phyloP scores from a whole-genome alignment of 495 filamentous ascomycete species.

The Penicillium odoratum region DNA sequence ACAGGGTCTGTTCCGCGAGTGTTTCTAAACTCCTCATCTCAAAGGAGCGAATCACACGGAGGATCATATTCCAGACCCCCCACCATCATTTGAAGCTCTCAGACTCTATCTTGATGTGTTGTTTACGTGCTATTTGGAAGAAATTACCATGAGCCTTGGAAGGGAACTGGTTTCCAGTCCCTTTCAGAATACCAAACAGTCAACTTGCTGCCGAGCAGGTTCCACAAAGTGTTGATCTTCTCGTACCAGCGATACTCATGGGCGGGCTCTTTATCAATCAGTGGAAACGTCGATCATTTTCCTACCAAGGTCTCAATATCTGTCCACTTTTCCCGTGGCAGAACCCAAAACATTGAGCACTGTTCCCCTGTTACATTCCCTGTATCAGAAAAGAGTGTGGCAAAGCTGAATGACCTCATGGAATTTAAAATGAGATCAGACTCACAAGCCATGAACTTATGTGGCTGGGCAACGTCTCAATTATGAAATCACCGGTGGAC shows the following conservation, averaged over 20 bases:
- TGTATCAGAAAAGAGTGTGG: conserved; percentile 3
- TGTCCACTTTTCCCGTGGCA: conserved; percentile 14
- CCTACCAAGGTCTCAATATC: neutral
- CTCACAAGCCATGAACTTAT: neutral
- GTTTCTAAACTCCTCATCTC: neutral
- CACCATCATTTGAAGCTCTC: neutral
- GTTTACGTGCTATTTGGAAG: neutral
- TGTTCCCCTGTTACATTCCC: conserved; percentile 15
- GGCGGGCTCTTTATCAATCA: conserved; percentile 26
- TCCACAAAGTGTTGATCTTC: conserved; percentile 16
- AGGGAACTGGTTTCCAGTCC: neutral
- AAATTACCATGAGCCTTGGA: neutral
- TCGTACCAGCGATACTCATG: conserved; percentile 5
- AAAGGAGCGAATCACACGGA: neutral
- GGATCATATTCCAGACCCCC: neutral
- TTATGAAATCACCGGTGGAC: neutral
- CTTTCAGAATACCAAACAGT: neutral
- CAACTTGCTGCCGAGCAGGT: conserved; percentile 8
- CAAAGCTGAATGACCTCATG: conserved; percentile 1
- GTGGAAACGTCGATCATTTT: conserved; percentile 15
- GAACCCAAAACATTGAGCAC: neutral
- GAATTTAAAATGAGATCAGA: neutral
- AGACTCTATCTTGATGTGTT: neutral
- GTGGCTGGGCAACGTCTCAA: neutral
- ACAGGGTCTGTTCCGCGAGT: neutral